Conservation (phyloP, 2,329 filamentous ascomycete species). For the Alternaria arbusti region DNA sequence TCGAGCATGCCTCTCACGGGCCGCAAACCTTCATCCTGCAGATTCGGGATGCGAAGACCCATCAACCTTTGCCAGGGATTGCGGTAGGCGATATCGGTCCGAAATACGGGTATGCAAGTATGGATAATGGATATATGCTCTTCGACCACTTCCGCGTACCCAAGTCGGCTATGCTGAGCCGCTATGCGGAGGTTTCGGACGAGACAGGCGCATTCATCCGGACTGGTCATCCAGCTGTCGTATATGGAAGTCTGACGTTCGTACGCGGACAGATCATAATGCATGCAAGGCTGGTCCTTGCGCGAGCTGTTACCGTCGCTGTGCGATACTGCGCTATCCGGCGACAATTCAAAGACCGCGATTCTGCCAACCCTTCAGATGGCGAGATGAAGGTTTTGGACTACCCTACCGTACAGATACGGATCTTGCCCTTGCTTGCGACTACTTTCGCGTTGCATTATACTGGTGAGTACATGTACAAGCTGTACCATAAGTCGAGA, state of each 20-base stretch:
- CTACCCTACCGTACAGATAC: slow-evolving; percentile 62
- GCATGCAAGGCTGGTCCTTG: slow-evolving; percentile 60
- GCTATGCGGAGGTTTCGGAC: slow-evolving; percentile 57
- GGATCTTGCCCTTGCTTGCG: slow-evolving; percentile 60
- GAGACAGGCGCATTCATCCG: slow-evolving; percentile 55
- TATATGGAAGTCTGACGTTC: slow-evolving; percentile 59
- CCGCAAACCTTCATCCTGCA: slow-evolving; percentile 61
- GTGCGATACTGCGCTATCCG: slow-evolving; percentile 59
- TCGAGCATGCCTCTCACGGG: slow-evolving; percentile 53
- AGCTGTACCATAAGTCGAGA: slow-evolving; percentile 55
- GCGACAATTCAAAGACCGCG: slow-evolving; percentile 59
- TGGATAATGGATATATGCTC: slow-evolving; percentile 63
- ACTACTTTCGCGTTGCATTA: slow-evolving; percentile 60
- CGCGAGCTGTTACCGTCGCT: slow-evolving; percentile 60
- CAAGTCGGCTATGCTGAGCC: slow-evolving; percentile 57
- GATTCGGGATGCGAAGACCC: slow-evolving; percentile 57
- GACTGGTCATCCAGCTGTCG: slow-evolving; percentile 56
- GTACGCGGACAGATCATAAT: slow-evolving; percentile 57
- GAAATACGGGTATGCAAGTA: slow-evolving; percentile 61
- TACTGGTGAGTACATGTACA: slow-evolving; percentile 58
- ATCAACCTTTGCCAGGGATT: slow-evolving; percentile 56
- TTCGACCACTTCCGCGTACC: slow-evolving; percentile 57
- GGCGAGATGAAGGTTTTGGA: slow-evolving; percentile 57
- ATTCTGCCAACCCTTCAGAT: slow-evolving; percentile 46
- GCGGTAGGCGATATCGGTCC: slow-evolving; percentile 62